phyloP scores from a whole-genome alignment of 1,139 yeast species.

The Hanseniaspora gamundiae region DNA sequence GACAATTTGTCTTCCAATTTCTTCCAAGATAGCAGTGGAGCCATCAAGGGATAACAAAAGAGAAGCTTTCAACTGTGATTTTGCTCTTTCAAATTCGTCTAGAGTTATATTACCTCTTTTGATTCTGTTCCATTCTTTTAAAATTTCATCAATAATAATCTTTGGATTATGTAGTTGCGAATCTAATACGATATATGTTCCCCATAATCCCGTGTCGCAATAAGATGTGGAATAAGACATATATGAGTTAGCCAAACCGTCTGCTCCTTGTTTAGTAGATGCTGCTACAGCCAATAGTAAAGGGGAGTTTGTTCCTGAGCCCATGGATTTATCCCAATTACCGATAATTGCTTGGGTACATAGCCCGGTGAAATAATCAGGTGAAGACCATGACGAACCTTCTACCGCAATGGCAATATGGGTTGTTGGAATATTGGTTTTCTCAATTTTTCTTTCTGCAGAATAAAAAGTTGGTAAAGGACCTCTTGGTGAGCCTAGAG shows the following conservation, averaged over 20 bases:
- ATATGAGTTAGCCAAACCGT: slow-evolving; percentile 71
- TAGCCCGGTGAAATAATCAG: slow-evolving; percentile 88
- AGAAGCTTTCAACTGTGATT: slow-evolving; percentile 89
- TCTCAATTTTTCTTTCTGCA: slow-evolving; percentile 77
- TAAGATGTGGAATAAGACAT: slow-evolving; percentile 95
- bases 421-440: slow-evolving; percentile 73
- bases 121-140: slow-evolving; percentile 82
- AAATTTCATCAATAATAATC: slow-evolving; percentile 56
- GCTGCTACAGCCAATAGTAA: slow-evolving; percentile 71
- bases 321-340: slow-evolving; percentile 91
- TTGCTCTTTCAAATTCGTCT: slow-evolving; percentile 86
- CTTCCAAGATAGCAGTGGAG: slow-evolving; percentile 93
- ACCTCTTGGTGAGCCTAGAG: slow-evolving; percentile 65
- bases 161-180: slow-evolving; percentile 48
- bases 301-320: slow-evolving; percentile 59
- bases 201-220: slow-evolving; percentile 97
- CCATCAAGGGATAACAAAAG: slow-evolving; percentile 82
- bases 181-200: slow-evolving; percentile 83
- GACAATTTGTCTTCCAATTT: slow-evolving; percentile 91
- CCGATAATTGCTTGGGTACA: slow-evolving; percentile 96
- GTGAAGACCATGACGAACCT: slow-evolving; percentile 95
- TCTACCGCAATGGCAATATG: slow-evolving; percentile 93
- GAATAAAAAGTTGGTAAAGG: slow-evolving; percentile 67
- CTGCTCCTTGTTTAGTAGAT: slow-evolving; percentile 39
- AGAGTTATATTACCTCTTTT: slow-evolving; percentile 64